Conservation (phyloP, 2,329 filamentous ascomycete genomes). For the Arthrinium phaeospermum region DNA sequence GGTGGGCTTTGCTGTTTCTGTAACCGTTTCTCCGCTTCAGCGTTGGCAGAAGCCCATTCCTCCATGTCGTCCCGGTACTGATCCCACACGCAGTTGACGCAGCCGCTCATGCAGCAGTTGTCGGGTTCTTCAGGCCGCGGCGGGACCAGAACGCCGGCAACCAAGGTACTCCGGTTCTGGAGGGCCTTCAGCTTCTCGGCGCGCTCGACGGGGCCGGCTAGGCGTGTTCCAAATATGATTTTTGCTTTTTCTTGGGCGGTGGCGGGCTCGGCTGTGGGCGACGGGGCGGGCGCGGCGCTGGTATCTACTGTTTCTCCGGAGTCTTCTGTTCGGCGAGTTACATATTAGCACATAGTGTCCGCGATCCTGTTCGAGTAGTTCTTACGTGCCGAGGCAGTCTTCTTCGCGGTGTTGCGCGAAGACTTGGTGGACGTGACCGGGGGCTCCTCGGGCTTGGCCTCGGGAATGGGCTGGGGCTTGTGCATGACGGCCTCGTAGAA, state of each 20-base stretch:
- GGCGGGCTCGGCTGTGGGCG: constrained; percentile 45
- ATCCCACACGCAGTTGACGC: constrained; percentile 98
- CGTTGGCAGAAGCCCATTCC: constrained; percentile 74
- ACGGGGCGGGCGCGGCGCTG: constrained; percentile 20
- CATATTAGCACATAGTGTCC: constrained; percentile 20
- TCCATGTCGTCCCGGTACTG: constrained; percentile 90
- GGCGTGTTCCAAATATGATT: constrained; percentile 81
- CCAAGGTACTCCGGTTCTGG: constrained; percentile 62
- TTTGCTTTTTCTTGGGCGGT: constrained; percentile 61
- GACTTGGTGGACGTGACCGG: constrained; percentile 45
- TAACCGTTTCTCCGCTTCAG: constrained; percentile 65
- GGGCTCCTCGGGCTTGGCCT: constrained; percentile 50
- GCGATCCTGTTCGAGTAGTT: constrained; percentile 18
- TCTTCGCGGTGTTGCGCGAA: constrained; percentile 32
- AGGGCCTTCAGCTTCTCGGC: constrained; percentile 64
- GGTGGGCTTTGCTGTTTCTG: constrained; percentile 32
- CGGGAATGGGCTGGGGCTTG: constrained; percentile 47
- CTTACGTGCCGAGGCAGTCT: constrained; percentile 34
- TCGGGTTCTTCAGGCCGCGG: constrained; percentile 88
- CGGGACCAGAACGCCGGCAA: constrained; percentile 84
- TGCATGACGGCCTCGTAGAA: constrained; percentile 66
- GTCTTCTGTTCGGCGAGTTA: constrained; percentile 6
- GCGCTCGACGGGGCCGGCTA: constrained; percentile 75
- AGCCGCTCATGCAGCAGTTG: constrained; percentile 99
- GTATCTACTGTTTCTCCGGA: constrained; percentile 25